Conservation (phyloP, 23 red algal species). For the Gracilariopsis chorda region DNA sequence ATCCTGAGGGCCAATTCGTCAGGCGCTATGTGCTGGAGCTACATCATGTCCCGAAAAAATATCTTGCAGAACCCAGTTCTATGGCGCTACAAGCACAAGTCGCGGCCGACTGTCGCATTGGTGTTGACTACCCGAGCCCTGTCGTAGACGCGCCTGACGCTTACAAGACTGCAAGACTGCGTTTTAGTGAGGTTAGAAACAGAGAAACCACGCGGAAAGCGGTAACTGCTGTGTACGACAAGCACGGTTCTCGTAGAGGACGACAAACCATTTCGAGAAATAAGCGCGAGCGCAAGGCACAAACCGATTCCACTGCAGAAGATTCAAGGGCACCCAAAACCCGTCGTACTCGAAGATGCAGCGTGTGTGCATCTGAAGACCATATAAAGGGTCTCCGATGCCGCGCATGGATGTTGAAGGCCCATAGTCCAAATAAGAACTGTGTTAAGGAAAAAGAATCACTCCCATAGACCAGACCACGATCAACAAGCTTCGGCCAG, state of each 20-base stretch:
- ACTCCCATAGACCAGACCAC: no score
- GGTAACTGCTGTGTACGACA: neutral
- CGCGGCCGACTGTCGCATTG: constrained; percentile 6
- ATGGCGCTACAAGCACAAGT: constrained; percentile 24
- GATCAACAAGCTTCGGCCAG: no score
- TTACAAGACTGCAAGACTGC: neutral
- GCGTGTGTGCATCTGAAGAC: no score
- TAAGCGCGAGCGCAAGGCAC: no score
- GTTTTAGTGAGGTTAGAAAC: neutral
- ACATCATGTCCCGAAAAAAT: constrained; percentile 26
- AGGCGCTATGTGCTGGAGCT: constrained; percentile 76
- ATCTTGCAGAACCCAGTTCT: constrained; percentile 69
- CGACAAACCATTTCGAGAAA: neutral
- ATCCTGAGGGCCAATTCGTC: constrained; percentile 71
- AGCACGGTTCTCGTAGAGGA: constrained; percentile 7
- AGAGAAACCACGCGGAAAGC: neutral
- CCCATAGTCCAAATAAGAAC: no score
- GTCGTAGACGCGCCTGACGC: neutral
- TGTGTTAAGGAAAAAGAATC: no score
- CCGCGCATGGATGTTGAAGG: no score
- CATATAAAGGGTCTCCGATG: no score
- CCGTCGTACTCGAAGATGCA: no score
- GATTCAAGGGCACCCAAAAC: no score
- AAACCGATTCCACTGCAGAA: no score
- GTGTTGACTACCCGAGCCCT: neutral